Evolutionary conservation across 305 asterid genomes (phyloP), one percentile per base, ranked within the genome.

Genomic region (Caryopteris hybrid): DNA sequence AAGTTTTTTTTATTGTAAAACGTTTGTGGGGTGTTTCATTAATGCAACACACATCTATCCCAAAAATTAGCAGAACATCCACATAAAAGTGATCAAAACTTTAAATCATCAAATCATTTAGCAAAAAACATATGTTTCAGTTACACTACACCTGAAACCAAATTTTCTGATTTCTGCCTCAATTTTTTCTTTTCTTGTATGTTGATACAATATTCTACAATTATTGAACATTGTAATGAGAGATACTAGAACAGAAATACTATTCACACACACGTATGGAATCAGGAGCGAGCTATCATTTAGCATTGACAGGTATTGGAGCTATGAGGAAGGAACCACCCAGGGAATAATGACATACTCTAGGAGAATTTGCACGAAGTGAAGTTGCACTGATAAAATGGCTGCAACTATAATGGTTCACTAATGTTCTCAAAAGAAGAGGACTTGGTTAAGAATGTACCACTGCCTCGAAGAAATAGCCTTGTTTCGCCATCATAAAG

Each of bases 401-500:
- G 21, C 57, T 27, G 65, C 58, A 45, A 29, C 47, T 16, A 33
- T 33, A 33, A 33, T 2, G 46, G 18, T 31, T 68, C 58, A 68
- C 23, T 8, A 38, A 45, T 60, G 69, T 52, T 63, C 18, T 22
- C 23, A 12, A 38, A 27, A 61, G 64, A 11, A 57, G 34, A 56
- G 53, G 45, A 43, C 21, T 51, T 58, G 13, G 77, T 57, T 23
- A 50, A 65, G 64, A 61, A 68, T 61, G 33, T 85, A 93, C 99
- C 96, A 76, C 75, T 85, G 74, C 77, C 80, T 47, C 97, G 95
- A 41, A 90, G 89, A 77, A 90, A 93, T 46, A 93, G 82, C 74
- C 99, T 85, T 13, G 99, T 93, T 86, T 93, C 91, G 52, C 99
- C 99, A 75, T 93, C 99, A 82, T 93, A 93, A 71, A 93, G 96